A percentile compares a stretch with the other conserved stretches of the same genome.
These are phyloP conservation scores for Blastobotrys parvus DNA, from an alignment of 805 yeast species.

Conservation along the genomic window DNA sequence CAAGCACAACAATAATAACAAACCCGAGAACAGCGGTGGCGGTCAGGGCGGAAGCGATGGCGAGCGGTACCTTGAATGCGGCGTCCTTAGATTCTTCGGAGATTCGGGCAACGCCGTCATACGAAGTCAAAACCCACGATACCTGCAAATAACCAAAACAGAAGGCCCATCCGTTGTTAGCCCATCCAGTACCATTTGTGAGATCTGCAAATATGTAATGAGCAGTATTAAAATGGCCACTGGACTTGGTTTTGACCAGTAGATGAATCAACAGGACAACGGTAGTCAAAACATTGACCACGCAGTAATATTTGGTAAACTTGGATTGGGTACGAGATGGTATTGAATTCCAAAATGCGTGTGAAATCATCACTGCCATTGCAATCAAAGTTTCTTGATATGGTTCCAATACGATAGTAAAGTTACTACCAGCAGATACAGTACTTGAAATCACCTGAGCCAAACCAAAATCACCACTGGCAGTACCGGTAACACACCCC, in stretches of 20 bases:
- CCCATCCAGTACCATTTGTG: slow-evolving; percentile 44
- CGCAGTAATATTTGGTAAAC: slow-evolving; percentile 43
- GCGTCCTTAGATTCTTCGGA: slow-evolving; percentile 37
- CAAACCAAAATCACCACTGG: slow-evolving; percentile 8
- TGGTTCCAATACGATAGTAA: background rate
- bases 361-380: slow-evolving; percentile 39
- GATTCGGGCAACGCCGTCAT: slow-evolving; percentile 7
- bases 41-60: slow-evolving; percentile 41
- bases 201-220: slow-evolving; percentile 41
- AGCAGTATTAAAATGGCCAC: slow-evolving; percentile 39
- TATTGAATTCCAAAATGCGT: slow-evolving; percentile 43
- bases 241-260: slow-evolving; percentile 46
- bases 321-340: slow-evolving; percentile 44
- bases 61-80: slow-evolving; percentile 47
- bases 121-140: slow-evolving; percentile 8
- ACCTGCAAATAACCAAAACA: slow-evolving; percentile 26
- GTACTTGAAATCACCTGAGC: slow-evolving; percentile 8
- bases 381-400: slow-evolving; percentile 4
- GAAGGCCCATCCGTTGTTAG: slow-evolving; percentile 46
- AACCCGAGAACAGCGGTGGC: slow-evolving; percentile 6
- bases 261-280: slow-evolving; percentile 46
- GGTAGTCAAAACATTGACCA: slow-evolving; percentile 41
- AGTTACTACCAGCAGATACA: slow-evolving; percentile 4
- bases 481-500: slow-evolving; percentile 39
- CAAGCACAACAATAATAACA: slow-evolving; percentile 4